Base-by-base conservation (phyloP, 2,329 filamentous ascomycete species). In the Arthrobotrys megalospora region DNA sequence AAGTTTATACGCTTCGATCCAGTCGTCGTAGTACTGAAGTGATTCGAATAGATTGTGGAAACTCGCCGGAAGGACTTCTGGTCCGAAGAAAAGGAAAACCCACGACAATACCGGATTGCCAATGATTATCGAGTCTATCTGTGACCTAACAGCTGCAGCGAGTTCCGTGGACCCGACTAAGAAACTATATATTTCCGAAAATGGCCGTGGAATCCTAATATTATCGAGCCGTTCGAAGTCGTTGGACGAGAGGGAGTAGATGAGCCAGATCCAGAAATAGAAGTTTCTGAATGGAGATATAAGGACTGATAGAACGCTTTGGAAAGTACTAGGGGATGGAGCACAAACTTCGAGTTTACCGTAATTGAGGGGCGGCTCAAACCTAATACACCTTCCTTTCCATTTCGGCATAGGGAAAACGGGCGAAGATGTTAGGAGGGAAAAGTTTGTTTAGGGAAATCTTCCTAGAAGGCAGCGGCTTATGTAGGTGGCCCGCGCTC, bases 11-110 rank as follows among this genome's bases (percentile, higher is more conserved):
- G 67, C 62, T 21, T 66, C 66, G 21, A 77, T 53, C 73, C 73
- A 71, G 45, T 77, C 73, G 66, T 77, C 73, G 66, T 77, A 77
- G 34, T 77, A 77, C 21, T 68, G 64, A 1, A 77, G 38, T 8
- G 66, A 71, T 47, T 71, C 66, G 32, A 77, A 77, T 12, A 70
- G n/a, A 10, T 53, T 34, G 19, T 53, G 21, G n/a, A 75, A 64
- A 16, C 24, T 28, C 14, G 58, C 72, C 7, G 73, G 73, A 11
- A 69, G 24, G 14, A 76, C 3, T 5, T 64, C 55, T 1, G 66
- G 19, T 0, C 66, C 60, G 16, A 58, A 52, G 1, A 77, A 62
- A 34, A 77, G 55, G 8, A 77, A 28, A 8, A 70, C 10, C 73
- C 73, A 77, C 21, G 43, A 45, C 16, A 77, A 41, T 1, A 24